Evolutionary conservation across 306 rosid species (phyloP), one percentile per base, ranked within the genome.

Genomic region (Hylodesmum podocarpum): DNA sequence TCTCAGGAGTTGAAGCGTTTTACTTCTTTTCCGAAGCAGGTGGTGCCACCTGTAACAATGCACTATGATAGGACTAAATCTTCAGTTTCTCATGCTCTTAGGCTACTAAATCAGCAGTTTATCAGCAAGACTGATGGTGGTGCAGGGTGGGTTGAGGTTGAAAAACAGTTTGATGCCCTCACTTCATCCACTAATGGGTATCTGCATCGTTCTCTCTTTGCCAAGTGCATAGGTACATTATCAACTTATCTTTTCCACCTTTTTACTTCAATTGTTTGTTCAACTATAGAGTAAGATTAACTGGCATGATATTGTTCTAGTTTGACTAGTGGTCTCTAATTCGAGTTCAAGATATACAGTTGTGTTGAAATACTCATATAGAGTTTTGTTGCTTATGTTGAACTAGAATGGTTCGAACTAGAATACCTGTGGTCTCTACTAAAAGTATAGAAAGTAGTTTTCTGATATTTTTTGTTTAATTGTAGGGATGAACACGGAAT

Each of bases 401-500:
- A n/a, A n/a, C n/a, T n/a, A n/a, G n/a, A n/a, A n/a, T n/a, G n/a
- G n/a, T n/a, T n/a, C n/a, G n/a, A n/a, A n/a, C n/a, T n/a, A n/a
- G n/a, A n/a, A n/a, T n/a, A n/a, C n/a, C n/a, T n/a, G n/a, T n/a
- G n/a, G n/a, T n/a, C n/a, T n/a, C n/a, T n/a, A n/a, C n/a, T n/a
- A n/a, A n/a, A n/a, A n/a, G 14, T 14, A 9, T 43, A 34, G 53
- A 25, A 36, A 44, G n/a, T 25, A 3, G 11, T 41, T 76, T 33
- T 28, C 19, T 37, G 41, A 28, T 64, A 6, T 59, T 8, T 68
- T 66, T 70, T 75, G 66, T 72, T 33, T 73, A 7, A 67, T 73
- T 80, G 72, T 44, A 89, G 95, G 95, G 61, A 90, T 90, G 95
- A 81, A 76, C 66, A 83, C 88, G 53, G 90, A 88, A 7, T 84